Evolutionary conservation across 139 green algal genomes (phyloP).

Genomic region (Chlamydomonas sp.): DNA sequence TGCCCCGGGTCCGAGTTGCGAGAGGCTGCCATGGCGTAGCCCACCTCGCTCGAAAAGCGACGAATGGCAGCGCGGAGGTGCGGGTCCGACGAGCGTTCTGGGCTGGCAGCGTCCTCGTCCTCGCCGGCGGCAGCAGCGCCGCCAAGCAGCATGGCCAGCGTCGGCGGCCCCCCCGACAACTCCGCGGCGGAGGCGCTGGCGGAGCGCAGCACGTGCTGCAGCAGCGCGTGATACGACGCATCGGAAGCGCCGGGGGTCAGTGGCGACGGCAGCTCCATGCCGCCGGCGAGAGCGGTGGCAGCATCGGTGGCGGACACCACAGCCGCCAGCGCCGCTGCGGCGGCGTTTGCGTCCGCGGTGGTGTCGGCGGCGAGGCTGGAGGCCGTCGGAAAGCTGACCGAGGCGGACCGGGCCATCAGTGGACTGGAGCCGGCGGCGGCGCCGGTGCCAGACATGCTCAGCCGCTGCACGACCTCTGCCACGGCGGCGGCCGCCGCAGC

Average conservation of each 20-base stretch:
- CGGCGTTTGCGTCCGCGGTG: background rate
- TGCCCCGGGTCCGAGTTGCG: constrained; percentile 32
- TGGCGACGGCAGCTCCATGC: background rate
- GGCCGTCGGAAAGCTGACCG: background rate
- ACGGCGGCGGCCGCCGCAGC: background rate
- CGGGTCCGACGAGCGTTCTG: constrained; percentile 9
- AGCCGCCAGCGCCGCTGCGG: constrained; percentile 6
- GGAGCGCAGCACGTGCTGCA: constrained; percentile 32
- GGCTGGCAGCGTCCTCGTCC: background rate
- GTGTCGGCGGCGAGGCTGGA: background rate
- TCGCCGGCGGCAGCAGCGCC: background rate
- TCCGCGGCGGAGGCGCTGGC: background rate
- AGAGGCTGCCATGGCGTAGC: background rate
- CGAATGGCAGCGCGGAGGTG: constrained; percentile 13
- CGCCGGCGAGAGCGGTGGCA: background rate
- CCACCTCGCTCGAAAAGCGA: constrained; percentile 1
- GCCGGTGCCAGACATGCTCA: background rate
- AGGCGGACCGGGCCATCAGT: background rate
- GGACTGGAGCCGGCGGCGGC: background rate
- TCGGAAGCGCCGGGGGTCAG: background rate
- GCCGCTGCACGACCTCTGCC: background rate
- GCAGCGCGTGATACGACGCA: constrained; percentile 12
- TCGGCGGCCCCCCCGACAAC: background rate
- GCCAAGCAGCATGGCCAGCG: background rate
- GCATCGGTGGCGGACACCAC: background rate